phyloP scores from a whole-genome alignment of 1,139 yeast genomes.

The Barnettozyma hawaiiensis region DNA sequence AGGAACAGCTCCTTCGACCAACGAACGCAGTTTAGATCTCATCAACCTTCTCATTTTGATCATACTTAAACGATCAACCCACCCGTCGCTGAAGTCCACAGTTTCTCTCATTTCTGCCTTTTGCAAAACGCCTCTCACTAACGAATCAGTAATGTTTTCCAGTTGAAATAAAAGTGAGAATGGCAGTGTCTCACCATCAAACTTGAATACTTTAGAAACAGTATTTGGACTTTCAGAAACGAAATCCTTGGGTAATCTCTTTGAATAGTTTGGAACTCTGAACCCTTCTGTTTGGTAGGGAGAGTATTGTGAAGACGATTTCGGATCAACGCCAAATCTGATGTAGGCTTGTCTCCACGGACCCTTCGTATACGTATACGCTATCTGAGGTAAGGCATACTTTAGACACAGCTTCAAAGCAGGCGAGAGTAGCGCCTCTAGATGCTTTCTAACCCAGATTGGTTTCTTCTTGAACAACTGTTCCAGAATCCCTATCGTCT shows the following conservation, averaged over 20 bases:
- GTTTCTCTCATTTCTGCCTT: slow-evolving; percentile 35
- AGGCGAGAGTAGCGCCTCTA: slow-evolving; percentile 53
- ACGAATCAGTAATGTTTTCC: slow-evolving; percentile 73
- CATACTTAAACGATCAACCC: slow-evolving; percentile 64
- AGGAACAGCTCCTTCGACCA: slow-evolving; percentile 37
- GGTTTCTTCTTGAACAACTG: slow-evolving; percentile 65
- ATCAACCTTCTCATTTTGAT: slow-evolving; percentile 62
- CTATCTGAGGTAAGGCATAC: slow-evolving; percentile 76
- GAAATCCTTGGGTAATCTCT: slow-evolving; percentile 29
- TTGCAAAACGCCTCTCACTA: slow-evolving; percentile 45
- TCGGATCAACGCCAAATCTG: slow-evolving; percentile 75
- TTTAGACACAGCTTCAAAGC: slow-evolving; percentile 50
- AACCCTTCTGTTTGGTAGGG: slow-evolving; percentile 82
- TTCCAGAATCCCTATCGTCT: slow-evolving; percentile 43
- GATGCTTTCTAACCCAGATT: slow-evolving; percentile 78
- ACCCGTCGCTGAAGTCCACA: slow-evolving; percentile 59
- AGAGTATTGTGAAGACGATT: slow-evolving; percentile 47
- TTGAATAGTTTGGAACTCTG: slow-evolving; percentile 41
- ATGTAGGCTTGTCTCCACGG: slow-evolving; percentile 95
- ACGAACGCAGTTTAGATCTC: slow-evolving; percentile 62
- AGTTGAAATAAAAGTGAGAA: slow-evolving; percentile 68
- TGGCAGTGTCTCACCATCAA: slow-evolving; percentile 71
- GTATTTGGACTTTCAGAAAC: slow-evolving; percentile 28
- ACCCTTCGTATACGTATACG: slow-evolving; percentile 79
- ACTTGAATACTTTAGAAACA: slow-evolving; percentile 44